Base-by-base conservation (phyloP, 345 rosid species). In the Toxicodendron radicans region DNA sequence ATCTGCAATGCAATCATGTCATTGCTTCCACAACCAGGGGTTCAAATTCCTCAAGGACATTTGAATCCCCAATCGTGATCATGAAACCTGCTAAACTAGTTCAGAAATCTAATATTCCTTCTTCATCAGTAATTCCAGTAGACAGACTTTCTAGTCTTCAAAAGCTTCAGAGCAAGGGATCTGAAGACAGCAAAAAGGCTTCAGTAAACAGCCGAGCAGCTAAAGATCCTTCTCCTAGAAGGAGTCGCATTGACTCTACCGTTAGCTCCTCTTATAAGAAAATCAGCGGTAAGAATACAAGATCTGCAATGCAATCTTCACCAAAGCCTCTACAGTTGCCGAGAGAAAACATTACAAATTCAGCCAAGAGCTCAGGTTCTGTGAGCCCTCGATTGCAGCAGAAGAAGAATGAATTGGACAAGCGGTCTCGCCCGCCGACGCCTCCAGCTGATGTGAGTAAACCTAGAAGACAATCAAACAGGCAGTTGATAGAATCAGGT, bases 41-140 rank as follows among this genome's bases (percentile, higher is more conserved):
- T 67, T 78, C 79, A 1, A 74, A 85, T 74, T 85, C 87, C 79
- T 74, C 70, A 10, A 82, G 79, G 81, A 76, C 79, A 3, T 90
- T 76, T 82, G 95, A 92, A 67, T 95, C 98, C 51, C 97, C 97
- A 46, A 95, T 95, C 41, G 98, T 95, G 81, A 92, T 95, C 72
- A 95, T 95, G 95, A 95, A 95, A 83, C 96, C 98, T 24, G 92
- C 93, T 66, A 95, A 91, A 80, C 91, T 85, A 48, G 85, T 87
- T 61, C 93, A 88, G 57, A 89, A 89, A 81, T 84, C 88, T 65
- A 84, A 85, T 60, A 79, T 85, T 75, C 83, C 86, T 71, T 74
- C 88, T 70, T 80, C 92, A 70, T 83, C 89, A 1, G 85, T 84
- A 67, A 82, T 86, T 78, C 87, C 93, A 66, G 62, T 86, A 21